These are phyloP conservation scores for Drechslerella coelobrocha DNA, from an alignment of 2,329 filamentous ascomycete species.

Conservation along the genomic window DNA sequence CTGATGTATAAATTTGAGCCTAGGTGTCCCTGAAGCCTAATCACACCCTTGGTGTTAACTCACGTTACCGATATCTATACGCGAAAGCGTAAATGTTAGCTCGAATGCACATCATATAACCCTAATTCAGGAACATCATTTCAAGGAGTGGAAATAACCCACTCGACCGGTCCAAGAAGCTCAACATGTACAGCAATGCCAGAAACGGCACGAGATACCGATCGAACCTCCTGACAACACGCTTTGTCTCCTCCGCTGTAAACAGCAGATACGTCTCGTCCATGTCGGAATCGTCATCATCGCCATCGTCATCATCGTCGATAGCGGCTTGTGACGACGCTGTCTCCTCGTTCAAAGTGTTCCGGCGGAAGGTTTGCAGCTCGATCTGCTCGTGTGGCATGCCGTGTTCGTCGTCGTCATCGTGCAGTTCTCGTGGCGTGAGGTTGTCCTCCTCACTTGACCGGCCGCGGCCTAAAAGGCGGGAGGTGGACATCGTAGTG, in stretches of 20 bases:
- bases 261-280: constrained; percentile 59
- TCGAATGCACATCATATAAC: constrained; percentile 5
- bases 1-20: constrained; percentile 16
- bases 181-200: constrained; percentile 80
- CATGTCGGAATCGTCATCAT: constrained; percentile 41
- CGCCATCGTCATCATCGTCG: constrained; percentile 33
- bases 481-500: constrained; percentile 41
- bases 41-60: constrained; percentile 19
- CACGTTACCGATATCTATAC: constrained; percentile 55
- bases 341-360: constrained; percentile 34
- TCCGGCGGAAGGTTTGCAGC: constrained; percentile 46
- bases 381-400: constrained; percentile 32
- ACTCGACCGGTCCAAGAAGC: constrained; percentile 87
- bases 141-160: constrained; percentile 57
- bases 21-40: not conserved
- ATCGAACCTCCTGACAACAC: constrained; percentile 78
- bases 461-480: constrained; percentile 37
- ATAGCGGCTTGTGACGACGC: constrained; percentile 30
- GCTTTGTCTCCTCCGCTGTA: constrained; percentile 73
- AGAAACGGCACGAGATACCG: constrained; percentile 79
- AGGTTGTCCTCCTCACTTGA: constrained; percentile 31
- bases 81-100: constrained; percentile 13
- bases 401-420: constrained; percentile 7
- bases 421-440: constrained; percentile 11
- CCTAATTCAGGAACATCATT: not conserved